A percentile compares a stretch with the other conserved stretches of the same genome.
Evolutionary conservation across 768 basidiomycete genomes (phyloP).

Genomic region (Lentinula guzmanii): DNA sequence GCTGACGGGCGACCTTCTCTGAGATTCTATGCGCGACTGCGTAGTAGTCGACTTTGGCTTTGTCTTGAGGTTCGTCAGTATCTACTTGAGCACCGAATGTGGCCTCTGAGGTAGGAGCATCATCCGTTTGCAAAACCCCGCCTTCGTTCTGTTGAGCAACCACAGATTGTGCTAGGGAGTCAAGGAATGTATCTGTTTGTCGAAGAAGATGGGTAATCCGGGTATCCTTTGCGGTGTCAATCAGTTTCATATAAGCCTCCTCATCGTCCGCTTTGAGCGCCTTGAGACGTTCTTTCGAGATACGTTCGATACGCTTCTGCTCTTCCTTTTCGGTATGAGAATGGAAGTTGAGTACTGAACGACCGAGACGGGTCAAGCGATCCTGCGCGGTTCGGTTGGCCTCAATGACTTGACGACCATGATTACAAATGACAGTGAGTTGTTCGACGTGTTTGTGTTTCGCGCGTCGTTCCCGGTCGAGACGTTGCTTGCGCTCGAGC

Average conservation of each 20-base stretch:
- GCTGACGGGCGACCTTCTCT: conserved; percentile 78
- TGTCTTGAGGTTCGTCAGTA: conserved; percentile 51
- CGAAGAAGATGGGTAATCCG: conserved; percentile 94
- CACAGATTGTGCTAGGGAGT: conserved; percentile 92
- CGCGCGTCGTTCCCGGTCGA: conserved; percentile 87
- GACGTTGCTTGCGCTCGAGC: conserved; percentile 85
- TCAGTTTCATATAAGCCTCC: conserved; percentile 98
- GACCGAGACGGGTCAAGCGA: conserved; percentile 69
- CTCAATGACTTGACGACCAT: conserved; percentile 72
- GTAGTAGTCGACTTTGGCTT: conserved; percentile 89
- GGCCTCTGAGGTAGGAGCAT: conserved; percentile 75
- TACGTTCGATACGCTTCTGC: conserved; percentile 91
- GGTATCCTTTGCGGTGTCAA: conserved; percentile 98
- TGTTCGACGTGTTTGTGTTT: conserved; percentile 97
- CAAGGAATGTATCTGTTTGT: conserved; percentile 93
- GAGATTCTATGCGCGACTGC: conserved; percentile 89
- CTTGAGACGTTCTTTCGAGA: conserved; percentile 96
- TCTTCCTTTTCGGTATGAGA: conserved; percentile 93
- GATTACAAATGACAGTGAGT: conserved; percentile 76
- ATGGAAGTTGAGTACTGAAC: conserved; percentile 80
- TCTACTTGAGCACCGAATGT: conserved; percentile 83
- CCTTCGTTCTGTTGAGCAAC: conserved; percentile 83
- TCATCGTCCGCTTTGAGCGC: conserved; percentile 98
- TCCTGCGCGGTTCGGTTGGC: conserved; percentile 60
- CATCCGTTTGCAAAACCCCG: conserved; percentile 47